phyloP scores from a whole-genome alignment of 2,329 filamentous ascomycete genomes.

The Monosporascus sp. region DNA sequence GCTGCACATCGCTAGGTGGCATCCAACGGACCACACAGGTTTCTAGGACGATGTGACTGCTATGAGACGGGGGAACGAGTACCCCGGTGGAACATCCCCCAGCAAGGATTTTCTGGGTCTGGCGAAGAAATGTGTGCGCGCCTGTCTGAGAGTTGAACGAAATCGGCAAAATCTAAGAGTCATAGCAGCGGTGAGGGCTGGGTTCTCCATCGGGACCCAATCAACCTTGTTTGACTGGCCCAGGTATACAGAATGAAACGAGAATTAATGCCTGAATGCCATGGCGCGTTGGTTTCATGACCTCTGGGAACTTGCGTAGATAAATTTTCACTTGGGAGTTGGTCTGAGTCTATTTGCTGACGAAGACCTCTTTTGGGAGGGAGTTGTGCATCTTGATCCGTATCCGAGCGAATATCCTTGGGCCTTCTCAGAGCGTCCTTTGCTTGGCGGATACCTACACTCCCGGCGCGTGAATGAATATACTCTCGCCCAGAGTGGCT shows the following conservation, averaged over 20 bases:
- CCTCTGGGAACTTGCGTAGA: not conserved
- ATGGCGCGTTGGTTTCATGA: not conserved
- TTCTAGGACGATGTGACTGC: constrained; percentile 21
- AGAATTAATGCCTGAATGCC: constrained; percentile 13
- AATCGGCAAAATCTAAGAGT: constrained; percentile 13
- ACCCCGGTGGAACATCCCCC: not conserved
- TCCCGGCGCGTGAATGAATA: constrained; percentile 21
- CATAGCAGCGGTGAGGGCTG: constrained; percentile 22
- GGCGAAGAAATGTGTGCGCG: constrained; percentile 14
- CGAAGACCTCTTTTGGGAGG: not conserved
- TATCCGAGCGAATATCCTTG: not conserved
- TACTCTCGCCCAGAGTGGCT: constrained; percentile 15
- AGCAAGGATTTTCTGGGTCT: constrained; percentile 5
- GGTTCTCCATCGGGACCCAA: constrained; percentile 1
- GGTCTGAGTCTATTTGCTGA: not conserved
- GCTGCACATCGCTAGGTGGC: constrained; percentile 14
- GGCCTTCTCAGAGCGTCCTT: constrained; percentile 13
- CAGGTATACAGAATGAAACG: constrained; percentile 14
- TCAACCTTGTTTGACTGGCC: not conserved
- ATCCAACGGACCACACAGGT: constrained; percentile 17
- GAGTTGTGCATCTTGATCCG: not conserved
- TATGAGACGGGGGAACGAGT: constrained; percentile 9
- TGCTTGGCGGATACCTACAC: constrained; percentile 22
- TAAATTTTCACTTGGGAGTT: not conserved
- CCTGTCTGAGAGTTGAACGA: constrained; percentile 15